Conservation (phyloP, 345 rosid genomes). For the Boechera divaricarpa region DNA sequence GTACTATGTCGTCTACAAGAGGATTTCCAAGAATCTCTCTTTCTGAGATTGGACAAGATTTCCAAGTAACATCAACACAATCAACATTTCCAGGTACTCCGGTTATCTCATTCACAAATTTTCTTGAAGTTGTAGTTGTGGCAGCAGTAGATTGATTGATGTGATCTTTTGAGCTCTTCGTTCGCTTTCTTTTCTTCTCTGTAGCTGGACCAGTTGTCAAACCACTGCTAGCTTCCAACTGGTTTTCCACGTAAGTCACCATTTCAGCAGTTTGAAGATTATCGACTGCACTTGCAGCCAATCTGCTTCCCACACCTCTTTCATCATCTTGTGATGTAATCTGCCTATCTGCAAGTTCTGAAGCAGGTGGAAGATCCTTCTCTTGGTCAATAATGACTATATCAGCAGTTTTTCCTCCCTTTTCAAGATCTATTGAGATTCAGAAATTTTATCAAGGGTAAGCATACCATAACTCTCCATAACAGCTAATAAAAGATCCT, state of each 20-base stretch:
- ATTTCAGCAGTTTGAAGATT: background rate
- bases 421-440: background rate
- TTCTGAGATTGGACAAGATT: background rate
- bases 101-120: background rate
- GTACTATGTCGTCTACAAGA: background rate
- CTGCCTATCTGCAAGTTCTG: background rate
- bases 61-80: background rate
- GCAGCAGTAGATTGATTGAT: conserved; percentile 4
- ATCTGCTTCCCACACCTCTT: conserved; percentile 1
- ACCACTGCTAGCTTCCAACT: conserved; percentile 23
- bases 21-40: background rate
- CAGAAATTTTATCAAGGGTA: background rate
- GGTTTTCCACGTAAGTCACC: background rate
- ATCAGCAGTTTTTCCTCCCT: background rate
- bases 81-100: background rate
- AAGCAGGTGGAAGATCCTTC: conserved; percentile 13
- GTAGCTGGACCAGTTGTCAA: conserved; percentile 26
- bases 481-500: background rate
- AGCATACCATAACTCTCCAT: conserved; percentile 13
- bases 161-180: conserved; percentile 26
- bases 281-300: conserved; percentile 1
- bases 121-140: background rate
- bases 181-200: conserved; percentile 30
- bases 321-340: conserved; percentile 15
- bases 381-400: conserved; percentile 15